A percentile compares a stretch with the other conserved stretches of the same genome.
Evolutionary conservation across 257 asterid species (phyloP).

Genomic region (Nicotiana obtusifolia): DNA sequence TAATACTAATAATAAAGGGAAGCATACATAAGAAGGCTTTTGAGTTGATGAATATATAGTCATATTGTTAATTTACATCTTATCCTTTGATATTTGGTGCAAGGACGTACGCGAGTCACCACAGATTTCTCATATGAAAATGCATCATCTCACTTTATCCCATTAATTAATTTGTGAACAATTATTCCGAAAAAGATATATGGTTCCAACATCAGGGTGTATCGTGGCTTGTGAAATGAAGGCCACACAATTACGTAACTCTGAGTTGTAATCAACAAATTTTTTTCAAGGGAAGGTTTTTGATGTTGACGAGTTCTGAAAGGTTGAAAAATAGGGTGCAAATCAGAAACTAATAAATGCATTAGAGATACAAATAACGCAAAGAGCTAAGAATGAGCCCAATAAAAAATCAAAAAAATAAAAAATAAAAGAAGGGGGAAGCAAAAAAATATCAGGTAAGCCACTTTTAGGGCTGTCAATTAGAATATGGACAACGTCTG

Average conservation of each 20-base stretch:
- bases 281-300: not conserved
- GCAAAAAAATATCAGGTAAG: too few relatives aligned
- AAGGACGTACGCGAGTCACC: constrained; percentile 10
- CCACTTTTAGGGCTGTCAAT: too few relatives aligned
- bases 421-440: too few relatives aligned
- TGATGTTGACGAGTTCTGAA: too few relatives aligned
- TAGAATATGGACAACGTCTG: too few relatives aligned
- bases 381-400: too few relatives aligned
- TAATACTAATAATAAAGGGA: not conserved
- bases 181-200: not conserved
- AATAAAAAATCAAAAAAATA: too few relatives aligned
- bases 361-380: too few relatives aligned
- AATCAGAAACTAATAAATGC: too few relatives aligned
- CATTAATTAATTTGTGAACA: not conserved
- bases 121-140: not conserved
- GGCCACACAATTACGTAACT: not conserved
- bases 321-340: too few relatives aligned
- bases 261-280: not conserved
- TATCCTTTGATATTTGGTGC: constrained; percentile 1
- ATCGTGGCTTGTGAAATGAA: too few relatives aligned
- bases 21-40: not conserved
- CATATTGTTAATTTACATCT: not conserved
- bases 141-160: not conserved
- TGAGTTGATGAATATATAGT: not conserved
- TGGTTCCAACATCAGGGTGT: too few relatives aligned